phyloP scores from a whole-genome alignment of 257 asterid species.

The Verbena officinalis region DNA sequence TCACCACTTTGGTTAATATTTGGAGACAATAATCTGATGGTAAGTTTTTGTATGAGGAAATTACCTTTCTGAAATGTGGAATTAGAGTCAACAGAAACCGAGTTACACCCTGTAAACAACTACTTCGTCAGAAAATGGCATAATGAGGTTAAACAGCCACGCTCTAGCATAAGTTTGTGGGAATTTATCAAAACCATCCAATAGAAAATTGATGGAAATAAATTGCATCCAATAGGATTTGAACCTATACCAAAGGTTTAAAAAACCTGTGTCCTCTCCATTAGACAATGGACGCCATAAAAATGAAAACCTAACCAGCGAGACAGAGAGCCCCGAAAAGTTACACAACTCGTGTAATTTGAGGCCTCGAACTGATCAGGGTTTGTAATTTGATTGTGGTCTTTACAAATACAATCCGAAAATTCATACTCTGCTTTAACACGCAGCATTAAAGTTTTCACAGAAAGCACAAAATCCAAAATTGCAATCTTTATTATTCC shows the following conservation, averaged over 20 bases:
- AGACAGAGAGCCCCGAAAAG: background rate
- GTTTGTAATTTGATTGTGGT: background rate
- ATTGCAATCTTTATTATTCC: background rate
- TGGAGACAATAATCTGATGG: background rate
- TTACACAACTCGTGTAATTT: background rate
- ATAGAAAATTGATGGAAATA: background rate
- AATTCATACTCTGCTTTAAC: background rate
- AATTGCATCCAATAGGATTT: too few species aligned
- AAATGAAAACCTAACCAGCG: background rate
- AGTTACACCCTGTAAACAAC: slow-evolving; percentile 71
- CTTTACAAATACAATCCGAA: background rate
- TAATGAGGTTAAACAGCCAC: slow-evolving; percentile 9
- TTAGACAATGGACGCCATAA: too few species aligned
- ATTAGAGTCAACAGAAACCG: slow-evolving; percentile 78
- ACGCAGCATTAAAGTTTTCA: background rate
- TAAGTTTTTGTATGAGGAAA: background rate
- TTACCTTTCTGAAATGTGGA: slow-evolving; percentile 96
- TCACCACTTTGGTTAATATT: background rate
- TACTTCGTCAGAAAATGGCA: slow-evolving; percentile 15
- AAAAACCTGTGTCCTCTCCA: too few species aligned
- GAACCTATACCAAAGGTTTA: too few species aligned
- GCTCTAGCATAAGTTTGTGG: slow-evolving; percentile 3
- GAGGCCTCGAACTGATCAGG: background rate
- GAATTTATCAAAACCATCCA: background rate
- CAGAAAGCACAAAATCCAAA: background rate